phyloP scores from a whole-genome alignment of 176 grass and related monocot genomes.

The Bromus sterilis region DNA sequence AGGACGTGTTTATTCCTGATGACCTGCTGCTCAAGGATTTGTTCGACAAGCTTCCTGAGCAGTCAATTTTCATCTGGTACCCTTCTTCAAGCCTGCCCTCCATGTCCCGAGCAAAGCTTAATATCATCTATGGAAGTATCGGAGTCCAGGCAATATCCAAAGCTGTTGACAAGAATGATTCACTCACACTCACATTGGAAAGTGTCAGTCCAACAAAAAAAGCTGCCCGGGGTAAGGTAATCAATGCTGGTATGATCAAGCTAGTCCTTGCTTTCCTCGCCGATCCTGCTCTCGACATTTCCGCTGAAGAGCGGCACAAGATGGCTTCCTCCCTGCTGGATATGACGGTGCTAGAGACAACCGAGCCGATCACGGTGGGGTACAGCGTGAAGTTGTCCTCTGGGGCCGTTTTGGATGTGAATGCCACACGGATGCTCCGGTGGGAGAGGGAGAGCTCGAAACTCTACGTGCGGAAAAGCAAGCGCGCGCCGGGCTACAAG shows the following conservation, averaged over 20 bases:
- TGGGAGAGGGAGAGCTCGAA: conserved; percentile 53
- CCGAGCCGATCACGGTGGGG: conserved; percentile 31
- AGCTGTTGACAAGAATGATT: conserved; percentile 31
- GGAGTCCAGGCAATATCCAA: conserved; percentile 50
- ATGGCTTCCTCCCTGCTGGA: conserved; percentile 27
- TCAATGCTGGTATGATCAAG: conserved; percentile 28
- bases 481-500: not conserved
- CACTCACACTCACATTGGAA: not conserved
- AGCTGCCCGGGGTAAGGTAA: not conserved
- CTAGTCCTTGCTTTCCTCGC: conserved; percentile 45
- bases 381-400: conserved; percentile 40
- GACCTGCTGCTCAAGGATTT: conserved; percentile 59
- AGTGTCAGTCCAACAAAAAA: not conserved
- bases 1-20: conserved; percentile 65
- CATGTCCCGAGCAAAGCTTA: conserved; percentile 31
- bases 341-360: conserved; percentile 33
- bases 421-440: conserved; percentile 24
- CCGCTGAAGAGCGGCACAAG: conserved; percentile 18
- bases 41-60: conserved; percentile 26
- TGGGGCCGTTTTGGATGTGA: conserved; percentile 10
- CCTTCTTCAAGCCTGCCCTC: conserved; percentile 12
- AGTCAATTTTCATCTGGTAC: conserved; percentile 58
- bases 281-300: conserved; percentile 32
- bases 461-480: conserved; percentile 18
- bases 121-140: conserved; percentile 40